Conservation (phyloP, 495 filamentous ascomycete genomes). For the Aspergillus cristatus region DNA sequence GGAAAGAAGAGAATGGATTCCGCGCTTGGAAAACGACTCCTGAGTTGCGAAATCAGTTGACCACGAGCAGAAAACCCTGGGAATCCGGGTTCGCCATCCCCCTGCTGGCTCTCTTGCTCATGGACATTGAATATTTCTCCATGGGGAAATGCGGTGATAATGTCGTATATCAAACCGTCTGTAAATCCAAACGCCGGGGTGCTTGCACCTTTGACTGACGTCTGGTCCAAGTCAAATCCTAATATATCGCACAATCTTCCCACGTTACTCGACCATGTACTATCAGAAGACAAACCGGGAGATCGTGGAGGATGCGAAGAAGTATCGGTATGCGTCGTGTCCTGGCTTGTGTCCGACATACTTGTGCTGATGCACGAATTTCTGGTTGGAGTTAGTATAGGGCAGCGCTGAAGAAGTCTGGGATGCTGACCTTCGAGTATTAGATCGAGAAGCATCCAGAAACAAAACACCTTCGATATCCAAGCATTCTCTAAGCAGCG, state of each 20-base stretch:
- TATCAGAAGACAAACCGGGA: slow-evolving; percentile 2
- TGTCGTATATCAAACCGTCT: slow-evolving; percentile 15
- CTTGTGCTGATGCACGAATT: too few relatives aligned
- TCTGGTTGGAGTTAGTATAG: too few relatives aligned
- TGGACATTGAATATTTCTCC: slow-evolving; percentile 20
- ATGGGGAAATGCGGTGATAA: slow-evolving; percentile 19
- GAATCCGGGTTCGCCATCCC: too few relatives aligned
- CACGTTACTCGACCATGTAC: slow-evolving; percentile 7
- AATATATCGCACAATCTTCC: slow-evolving; percentile 9
- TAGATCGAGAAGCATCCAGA: slow-evolving; percentile 16
- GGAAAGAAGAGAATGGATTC: slow-evolving; percentile 49
- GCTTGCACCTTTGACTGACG: neutral
- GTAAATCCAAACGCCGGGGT: slow-evolving; percentile 1
- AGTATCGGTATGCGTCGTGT: too few relatives aligned
- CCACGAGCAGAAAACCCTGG: too few relatives aligned
- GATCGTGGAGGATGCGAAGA: slow-evolving; percentile 1
- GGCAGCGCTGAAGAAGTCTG: too few relatives aligned
- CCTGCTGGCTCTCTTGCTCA: slow-evolving; percentile 1
- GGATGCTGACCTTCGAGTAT: slow-evolving; percentile 11
- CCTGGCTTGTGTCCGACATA: too few relatives aligned
- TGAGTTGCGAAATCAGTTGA: too few relatives aligned
- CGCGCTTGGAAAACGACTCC: slow-evolving; percentile 35
- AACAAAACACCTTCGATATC: slow-evolving; percentile 28
- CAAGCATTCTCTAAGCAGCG: slow-evolving; percentile 20
- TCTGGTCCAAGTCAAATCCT: slow-evolving; percentile 3